Evolutionary conservation across 1,284 basidiomycete species (phyloP), one percentile per base, ranked within the genome.

Genomic region (Cryptococcus deneoformans): DNA sequence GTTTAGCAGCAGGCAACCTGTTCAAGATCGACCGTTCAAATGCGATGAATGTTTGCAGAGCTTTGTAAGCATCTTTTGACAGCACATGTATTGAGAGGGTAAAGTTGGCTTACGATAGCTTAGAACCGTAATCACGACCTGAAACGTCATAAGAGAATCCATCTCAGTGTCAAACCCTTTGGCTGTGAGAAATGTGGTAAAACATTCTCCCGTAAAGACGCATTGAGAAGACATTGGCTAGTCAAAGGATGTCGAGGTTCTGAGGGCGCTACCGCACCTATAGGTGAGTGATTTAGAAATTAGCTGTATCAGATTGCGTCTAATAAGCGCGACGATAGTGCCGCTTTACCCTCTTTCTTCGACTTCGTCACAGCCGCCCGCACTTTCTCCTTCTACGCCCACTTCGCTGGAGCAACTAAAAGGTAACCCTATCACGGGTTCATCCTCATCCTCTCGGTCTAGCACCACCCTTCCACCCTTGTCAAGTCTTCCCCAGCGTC

Each of bases 111-210:
- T 11, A n/a, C 20, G 11, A 35, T 40, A 14, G 35, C 38, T 42
- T 54, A 75, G 71, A 80, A 79, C 68, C 77, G 79, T 29, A 79
- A 79, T 61, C 79, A 80, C 58, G 79, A 80, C 62, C 61, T 79
- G 56, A 80, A 79, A 60, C 68, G 77, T 48, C 77, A 79, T 63
- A 77, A 77, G 65, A 66, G 77, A 48, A 79, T 79, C 24, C 78
- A 79, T 59, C 65, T 79, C n/a, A 72, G 68, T 45, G 73, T 78
- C 55, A 79, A 79, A 66, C 78, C 78, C 20, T 79, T 76, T 54
- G 71, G 71, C 7, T 80, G 79, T 53, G 74, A 74, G 52, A 75
- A 75, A 62, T 79, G 78, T 54, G 73, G 76, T 52, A 80, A 79
- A 66, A 73, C 75, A 60, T 73, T 80, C 61, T 79, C 78, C 16